Evolutionary conservation across 225 moss, liverwort and hornwort species (phyloP), one percentile per base, ranked within the genome.

Genomic region (Thuidium tamariscinum): DNA sequence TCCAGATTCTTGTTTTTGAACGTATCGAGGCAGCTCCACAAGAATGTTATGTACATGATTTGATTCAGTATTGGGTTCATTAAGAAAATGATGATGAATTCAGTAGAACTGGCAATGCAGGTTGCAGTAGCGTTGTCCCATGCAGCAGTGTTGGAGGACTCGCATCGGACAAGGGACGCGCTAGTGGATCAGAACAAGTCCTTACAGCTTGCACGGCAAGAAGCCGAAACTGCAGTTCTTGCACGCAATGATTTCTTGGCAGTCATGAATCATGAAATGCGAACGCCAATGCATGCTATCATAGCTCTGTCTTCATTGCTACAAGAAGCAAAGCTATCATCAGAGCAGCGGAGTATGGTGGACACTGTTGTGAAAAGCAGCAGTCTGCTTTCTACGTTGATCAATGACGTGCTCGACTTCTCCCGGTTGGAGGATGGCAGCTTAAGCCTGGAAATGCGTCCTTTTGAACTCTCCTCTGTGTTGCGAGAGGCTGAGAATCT

Each of bases 261-360:
- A 49, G 97, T 97, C 75, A 97, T 97, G 97, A 97, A 97, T 83
- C 97, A 97, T 82, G 97, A 97, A 85, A 97, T 97, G 97, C 94
- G 97, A 12, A 97, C 97, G 13, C 97, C 97, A 39, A 97, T 97
- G 97, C 97, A 97, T 65, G 96, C 97, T 46, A 94, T 97, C 74
- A 97, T 96, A 83, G 97, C 97, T 23, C 90, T 97, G 80, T 97
- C 97, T 17, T 97, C 97, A 23, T 79, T 97, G 77, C 90, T 97
- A 29, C 97, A 96, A 89, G 97, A 96, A 79, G 96, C 92, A 17
- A 93, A 89, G 71, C 88, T 97, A n/a, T 88, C 88, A 19, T 22
- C 84, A 64, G 97, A 97, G 22, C 97, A 97, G 85, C 94, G 95
- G 34, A 92, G 95, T 68, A 95, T 97, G 94, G 95, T 97, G 49